Conservation (phyloP, 257 asterid genomes). For the Solanum bulbocastanum region DNA sequence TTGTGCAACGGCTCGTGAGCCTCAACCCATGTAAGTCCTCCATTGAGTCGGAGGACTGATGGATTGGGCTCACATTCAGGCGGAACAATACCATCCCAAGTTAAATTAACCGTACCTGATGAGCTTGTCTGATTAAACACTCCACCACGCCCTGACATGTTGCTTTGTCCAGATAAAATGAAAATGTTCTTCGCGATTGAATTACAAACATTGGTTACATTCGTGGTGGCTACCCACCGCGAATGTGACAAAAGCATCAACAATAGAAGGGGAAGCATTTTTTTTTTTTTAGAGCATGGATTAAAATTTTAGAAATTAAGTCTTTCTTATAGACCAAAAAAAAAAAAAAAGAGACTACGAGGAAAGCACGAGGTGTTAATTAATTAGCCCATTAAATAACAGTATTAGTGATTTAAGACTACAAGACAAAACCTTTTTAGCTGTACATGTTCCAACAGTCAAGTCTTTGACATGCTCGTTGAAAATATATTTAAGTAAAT, state of each 20-base stretch:
- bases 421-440: neutral
- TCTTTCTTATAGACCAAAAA: neutral
- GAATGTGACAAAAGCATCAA: neutral
- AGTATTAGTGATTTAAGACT: neutral
- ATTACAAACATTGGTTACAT: neutral
- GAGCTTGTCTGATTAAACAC: neutral
- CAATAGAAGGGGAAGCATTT: neutral
- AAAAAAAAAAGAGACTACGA: neutral
- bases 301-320: neutral
- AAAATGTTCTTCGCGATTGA: neutral
- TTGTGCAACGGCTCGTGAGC: constrained; percentile 28
- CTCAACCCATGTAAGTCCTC: constrained; percentile 8
- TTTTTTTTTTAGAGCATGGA: neutral
- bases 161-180: constrained; percentile 11
- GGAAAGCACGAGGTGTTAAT: neutral
- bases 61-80: constrained; percentile 12
- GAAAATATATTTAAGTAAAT: neutral
- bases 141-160: constrained; percentile 15
- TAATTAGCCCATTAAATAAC: neutral
- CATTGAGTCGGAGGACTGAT: constrained; percentile 3
- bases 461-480: neutral
- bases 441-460: neutral
- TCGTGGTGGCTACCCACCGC: neutral
- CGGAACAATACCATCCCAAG: neutral
- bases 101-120: neutral